Percentiles rank a stretch among this genome's conserved stretches.
Conservation (phyloP, 2,329 filamentous ascomycete species). For the Diaporthe citriasiana region DNA sequence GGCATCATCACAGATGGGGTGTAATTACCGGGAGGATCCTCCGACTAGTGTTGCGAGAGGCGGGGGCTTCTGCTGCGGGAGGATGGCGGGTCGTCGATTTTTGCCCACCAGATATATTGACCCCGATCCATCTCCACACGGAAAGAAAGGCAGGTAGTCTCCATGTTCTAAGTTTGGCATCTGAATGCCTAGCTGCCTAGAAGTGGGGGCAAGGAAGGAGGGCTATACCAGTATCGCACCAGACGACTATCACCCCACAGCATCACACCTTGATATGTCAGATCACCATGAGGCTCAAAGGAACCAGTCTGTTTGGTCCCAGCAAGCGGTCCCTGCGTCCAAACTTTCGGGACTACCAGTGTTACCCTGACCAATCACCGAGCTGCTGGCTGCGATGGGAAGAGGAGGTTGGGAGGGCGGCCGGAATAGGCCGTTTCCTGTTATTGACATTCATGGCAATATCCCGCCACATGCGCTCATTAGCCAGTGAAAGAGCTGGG, state of each 20-base stretch:
- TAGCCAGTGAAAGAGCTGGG: constrained; percentile 23
- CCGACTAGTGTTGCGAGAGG: constrained; percentile 22
- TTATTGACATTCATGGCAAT: constrained; percentile 29
- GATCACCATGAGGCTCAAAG: constrained; percentile 38
- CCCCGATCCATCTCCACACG: constrained; percentile 22
- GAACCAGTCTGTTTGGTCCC: constrained; percentile 28
- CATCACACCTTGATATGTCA: constrained; percentile 19
- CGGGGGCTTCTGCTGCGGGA: constrained; percentile 10
- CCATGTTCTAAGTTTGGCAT: constrained; percentile 41
- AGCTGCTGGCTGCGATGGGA: neutral
- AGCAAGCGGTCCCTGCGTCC: constrained; percentile 26
- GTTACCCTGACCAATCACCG: constrained; percentile 14
- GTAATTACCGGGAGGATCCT: constrained; percentile 24
- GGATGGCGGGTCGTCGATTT: constrained; percentile 10
- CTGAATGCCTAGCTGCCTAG: constrained; percentile 24
- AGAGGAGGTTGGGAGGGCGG: neutral
- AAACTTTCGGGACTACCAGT: constrained; percentile 32
- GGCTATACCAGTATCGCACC: constrained; percentile 11
- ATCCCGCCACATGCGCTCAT: constrained; percentile 10
- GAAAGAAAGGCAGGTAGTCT: neutral
- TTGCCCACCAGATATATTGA: constrained; percentile 9
- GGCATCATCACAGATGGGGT: constrained; percentile 19
- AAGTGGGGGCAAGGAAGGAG: constrained; percentile 19
- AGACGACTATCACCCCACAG: constrained; percentile 8
- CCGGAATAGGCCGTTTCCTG: constrained; percentile 3